These are phyloP conservation scores for California macrophylla DNA, from an alignment of 441 rosid species.

Conservation along the genomic window DNA sequence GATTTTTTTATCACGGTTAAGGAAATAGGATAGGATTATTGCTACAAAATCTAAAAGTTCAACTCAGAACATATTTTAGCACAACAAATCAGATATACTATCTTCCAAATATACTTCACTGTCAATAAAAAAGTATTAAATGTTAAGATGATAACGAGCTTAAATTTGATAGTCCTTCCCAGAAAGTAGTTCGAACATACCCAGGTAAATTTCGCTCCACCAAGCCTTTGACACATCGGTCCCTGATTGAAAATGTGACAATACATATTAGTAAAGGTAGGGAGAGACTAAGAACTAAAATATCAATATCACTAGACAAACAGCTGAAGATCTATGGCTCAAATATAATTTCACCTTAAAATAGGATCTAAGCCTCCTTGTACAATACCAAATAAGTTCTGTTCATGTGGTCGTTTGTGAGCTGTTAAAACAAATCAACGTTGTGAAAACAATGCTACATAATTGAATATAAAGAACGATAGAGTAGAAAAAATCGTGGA, in stretches of 20 bases:
- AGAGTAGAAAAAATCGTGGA: not conserved
- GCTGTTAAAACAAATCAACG: constrained; percentile 31
- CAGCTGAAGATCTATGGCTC: not conserved
- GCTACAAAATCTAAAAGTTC: no score
- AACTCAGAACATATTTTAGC: no score
- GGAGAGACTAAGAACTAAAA: not conserved
- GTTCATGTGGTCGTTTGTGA: constrained; percentile 56
- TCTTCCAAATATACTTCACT: no score
- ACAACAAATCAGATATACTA: no score
- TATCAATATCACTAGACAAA: not conserved
- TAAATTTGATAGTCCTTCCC: not conserved
- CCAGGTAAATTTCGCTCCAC: constrained; percentile 66
- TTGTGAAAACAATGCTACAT: constrained; percentile 7
- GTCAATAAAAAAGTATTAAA: no score
- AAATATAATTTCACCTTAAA: constrained; percentile 35
- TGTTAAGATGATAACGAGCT: no score
- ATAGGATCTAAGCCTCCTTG: constrained; percentile 73
- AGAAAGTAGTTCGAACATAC: constrained; percentile 24
- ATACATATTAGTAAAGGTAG: not conserved
- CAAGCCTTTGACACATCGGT: constrained; percentile 62
- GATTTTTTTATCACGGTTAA: no score
- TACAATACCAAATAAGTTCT: constrained; percentile 62
- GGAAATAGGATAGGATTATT: no score
- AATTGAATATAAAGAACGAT: constrained; percentile 6
- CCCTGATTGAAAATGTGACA: constrained; percentile 29